phyloP scores from a whole-genome alignment of 352 stramenopile species.

The Blastocystis sp. region DNA sequence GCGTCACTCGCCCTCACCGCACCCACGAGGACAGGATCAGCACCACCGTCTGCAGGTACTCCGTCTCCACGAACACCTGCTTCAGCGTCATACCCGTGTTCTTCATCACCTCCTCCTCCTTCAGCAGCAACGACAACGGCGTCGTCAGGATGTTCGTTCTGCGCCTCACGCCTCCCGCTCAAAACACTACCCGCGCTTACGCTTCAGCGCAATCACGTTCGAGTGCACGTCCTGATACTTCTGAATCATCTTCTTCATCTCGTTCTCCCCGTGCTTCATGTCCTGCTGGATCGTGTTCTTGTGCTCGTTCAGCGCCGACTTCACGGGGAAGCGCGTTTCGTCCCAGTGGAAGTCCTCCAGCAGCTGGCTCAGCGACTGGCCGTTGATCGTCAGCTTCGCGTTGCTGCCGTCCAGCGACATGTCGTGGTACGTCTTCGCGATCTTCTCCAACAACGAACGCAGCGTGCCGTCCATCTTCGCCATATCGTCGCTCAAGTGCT shows the following conservation, averaged over 20 bases:
- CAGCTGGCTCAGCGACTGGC: background rate
- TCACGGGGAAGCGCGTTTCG: too few relatives aligned
- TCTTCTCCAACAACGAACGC: background rate
- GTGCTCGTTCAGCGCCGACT: too few relatives aligned
- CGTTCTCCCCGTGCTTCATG: background rate
- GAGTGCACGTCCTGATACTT: constrained; percentile 46
- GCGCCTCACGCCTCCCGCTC: too few relatives aligned
- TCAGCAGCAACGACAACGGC: background rate
- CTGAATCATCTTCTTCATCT: constrained; percentile 39
- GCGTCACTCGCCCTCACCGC: too few relatives aligned
- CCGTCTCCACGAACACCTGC: constrained; percentile 10
- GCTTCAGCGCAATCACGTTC: background rate
- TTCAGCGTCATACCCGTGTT: background rate
- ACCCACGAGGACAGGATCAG: background rate
- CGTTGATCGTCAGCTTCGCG: constrained; percentile 21
- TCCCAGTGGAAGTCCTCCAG: too few relatives aligned
- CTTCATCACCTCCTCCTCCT: constrained; percentile 43
- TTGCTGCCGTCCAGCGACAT: background rate
- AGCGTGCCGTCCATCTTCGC: background rate
- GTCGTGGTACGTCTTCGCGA: constrained; percentile 39
- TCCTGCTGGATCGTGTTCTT: background rate
- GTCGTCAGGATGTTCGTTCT: background rate
- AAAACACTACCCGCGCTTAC: constrained; percentile 3
- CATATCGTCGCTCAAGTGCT: constrained; percentile 40
- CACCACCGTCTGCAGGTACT: constrained; percentile 32